These are phyloP conservation scores for Xylaria sp. DNA, from an alignment of 2,329 filamentous ascomycete genomes.

Conservation along the genomic window DNA sequence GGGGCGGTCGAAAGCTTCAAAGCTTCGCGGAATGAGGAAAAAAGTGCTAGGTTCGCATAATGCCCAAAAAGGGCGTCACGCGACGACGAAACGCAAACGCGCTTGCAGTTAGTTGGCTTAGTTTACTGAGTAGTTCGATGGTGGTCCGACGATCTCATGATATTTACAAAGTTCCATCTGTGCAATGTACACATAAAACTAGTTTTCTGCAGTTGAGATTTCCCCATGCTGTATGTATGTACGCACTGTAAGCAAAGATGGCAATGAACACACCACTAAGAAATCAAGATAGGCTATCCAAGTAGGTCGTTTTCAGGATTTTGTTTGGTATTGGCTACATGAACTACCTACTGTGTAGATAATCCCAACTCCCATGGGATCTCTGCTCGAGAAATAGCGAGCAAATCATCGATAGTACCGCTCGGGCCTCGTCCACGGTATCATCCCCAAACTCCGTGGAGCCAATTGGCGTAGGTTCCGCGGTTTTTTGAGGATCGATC, in stretches of 20 bases:
- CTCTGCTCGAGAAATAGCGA: constrained; percentile 11
- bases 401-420: constrained; percentile 17
- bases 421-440: constrained; percentile 6
- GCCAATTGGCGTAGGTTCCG: constrained; percentile 6
- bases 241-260: constrained; percentile 10
- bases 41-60: constrained; percentile 13
- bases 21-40: constrained; percentile 15
- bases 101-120: constrained; percentile 20
- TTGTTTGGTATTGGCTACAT: constrained; percentile 7
- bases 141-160: constrained; percentile 26
- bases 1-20: no score
- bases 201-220: no score
- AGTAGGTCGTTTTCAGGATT: constrained; percentile 5
- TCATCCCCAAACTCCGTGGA: neutral
- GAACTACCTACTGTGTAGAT: neutral
- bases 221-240: neutral
- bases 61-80: constrained; percentile 22
- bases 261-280: constrained; percentile 13
- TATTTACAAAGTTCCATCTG: no score
- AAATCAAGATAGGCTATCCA: neutral
- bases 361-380: neutral
- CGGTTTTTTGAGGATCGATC: neutral
- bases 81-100: constrained; percentile 19
- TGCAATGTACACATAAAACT: no score
- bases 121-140: no score